Conservation (phyloP, 345 rosid species). For the Sonneratia alba region DNA sequence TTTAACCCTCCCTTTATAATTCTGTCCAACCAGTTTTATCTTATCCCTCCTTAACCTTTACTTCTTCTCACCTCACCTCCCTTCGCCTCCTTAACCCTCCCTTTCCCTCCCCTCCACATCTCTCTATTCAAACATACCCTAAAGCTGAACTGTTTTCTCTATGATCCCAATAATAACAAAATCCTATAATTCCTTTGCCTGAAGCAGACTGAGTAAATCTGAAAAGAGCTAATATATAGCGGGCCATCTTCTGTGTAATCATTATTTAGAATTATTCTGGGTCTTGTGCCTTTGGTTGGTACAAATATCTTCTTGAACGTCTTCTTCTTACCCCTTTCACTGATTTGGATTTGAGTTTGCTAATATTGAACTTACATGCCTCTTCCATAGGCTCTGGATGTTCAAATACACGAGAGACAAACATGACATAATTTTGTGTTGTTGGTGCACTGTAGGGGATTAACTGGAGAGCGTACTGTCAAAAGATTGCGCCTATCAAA, state of each 20-base stretch:
- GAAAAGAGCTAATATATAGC: neutral
- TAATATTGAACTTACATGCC: neutral
- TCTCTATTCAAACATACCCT: too few species aligned
- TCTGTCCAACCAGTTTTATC: too few species aligned
- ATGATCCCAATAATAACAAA: neutral
- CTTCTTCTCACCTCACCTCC: too few species aligned
- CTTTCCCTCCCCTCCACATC: too few species aligned
- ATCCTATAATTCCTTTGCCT: neutral
- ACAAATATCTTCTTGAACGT: neutral
- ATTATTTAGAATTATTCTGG: neutral
- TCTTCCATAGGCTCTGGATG: neutral
- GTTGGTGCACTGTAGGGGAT: constrained; percentile 42
- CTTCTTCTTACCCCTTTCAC: neutral
- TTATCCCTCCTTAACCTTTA: too few species aligned
- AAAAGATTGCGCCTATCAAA: constrained; percentile 77
- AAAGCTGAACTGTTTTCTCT: neutral
- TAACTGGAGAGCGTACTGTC: constrained; percentile 88
- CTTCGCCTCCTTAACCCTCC: too few species aligned
- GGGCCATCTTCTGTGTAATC: neutral
- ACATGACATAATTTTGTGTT: neutral
- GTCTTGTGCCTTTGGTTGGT: neutral
- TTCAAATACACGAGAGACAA: neutral
- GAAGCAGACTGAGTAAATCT: neutral
- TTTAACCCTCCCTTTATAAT: too few species aligned
- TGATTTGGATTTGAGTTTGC: neutral